Evolutionary conservation across 163 green algal genomes (phyloP), one percentile per base, ranked within the genome.

Genomic region (Trebouxiophyceae sp.): DNA sequence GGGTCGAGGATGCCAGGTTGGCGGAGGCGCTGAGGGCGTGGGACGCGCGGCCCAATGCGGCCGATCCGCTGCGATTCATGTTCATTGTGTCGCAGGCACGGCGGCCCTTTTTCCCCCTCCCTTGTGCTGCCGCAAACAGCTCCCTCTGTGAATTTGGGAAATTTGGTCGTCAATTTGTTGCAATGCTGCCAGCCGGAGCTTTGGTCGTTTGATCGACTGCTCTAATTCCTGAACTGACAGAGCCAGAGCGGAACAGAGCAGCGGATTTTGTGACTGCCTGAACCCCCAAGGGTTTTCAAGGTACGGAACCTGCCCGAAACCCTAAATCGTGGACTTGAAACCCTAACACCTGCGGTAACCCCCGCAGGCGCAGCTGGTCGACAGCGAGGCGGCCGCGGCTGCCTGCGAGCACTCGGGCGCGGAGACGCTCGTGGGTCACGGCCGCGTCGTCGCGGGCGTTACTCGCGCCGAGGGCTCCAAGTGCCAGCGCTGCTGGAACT

Each of bases 71-170:
- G 67, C 76, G 83, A 2, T 95, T 91, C 67, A 47, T 91, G 24
- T 93, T 97, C 73, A 95, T 98, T 34, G 84, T 85, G 19, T 95
- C 80, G 33, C 64, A 77, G 47, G 92, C 91, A 50, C 39, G 12
- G 16, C 8, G 6, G 57, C 32, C 31, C 4, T 5, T 8, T 16
- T 16, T 50, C 39, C 39, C 39, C 39, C 39, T 16, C 39, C 39
- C 39, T n/a, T 39, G 26, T n/a, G 39, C 55, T 62, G 24, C n/a
- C 23, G 23, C 26, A 39, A 7, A 16, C 12, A 62, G 55, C 5
- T 20, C 55, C n/a, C 6, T 16, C 29, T 45, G 5, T 62, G 26
- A 39, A 44, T n/a, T 34, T 16, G 12, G 26, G n/a, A 59, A 23
- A 59, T 26, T 59, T 20, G 24, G 22, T 26, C 22, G 6, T 59